Evolutionary conservation across 1,284 basidiomycete genomes (phyloP).

Genomic region (Coniophora puteana): DNA sequence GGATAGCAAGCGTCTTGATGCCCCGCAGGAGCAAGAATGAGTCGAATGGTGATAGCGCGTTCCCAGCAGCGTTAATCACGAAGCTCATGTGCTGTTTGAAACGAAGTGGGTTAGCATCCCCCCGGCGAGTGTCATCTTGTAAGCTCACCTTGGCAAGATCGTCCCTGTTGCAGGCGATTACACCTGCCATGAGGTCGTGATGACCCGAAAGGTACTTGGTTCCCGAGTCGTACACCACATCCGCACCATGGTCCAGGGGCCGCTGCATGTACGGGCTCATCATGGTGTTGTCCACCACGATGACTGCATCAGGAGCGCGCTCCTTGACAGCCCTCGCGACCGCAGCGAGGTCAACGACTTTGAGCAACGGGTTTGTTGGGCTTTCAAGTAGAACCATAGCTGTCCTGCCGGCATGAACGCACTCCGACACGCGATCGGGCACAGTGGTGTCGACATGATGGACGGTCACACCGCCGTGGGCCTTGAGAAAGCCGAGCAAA

Average conservation of each 20-base stretch:
- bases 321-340: conserved; percentile 83
- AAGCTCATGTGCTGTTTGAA: conserved; percentile 78
- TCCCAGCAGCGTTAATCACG: conserved; percentile 96
- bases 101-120: conserved; percentile 6
- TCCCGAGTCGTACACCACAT: conserved; percentile 96
- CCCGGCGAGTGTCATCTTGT: not conserved
- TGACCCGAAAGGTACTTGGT: conserved; percentile 99
- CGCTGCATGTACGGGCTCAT: conserved; percentile 99
- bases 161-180: conserved; percentile 89
- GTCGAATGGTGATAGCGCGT: conserved; percentile 93
- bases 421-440: too few species aligned
- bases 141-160: conserved; percentile 77
- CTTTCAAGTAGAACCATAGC: conserved; percentile 96
- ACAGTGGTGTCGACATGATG: conserved; percentile 95
- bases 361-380: conserved; percentile 96
- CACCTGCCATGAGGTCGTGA: conserved; percentile 98
- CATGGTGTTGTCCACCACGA: conserved; percentile 99
- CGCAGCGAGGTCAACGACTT: conserved; percentile 87
- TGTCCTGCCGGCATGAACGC: too few species aligned
- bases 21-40: conserved; percentile 95
- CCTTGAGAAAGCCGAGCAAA: conserved; percentile 86
- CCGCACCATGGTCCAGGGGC: conserved; percentile 93
- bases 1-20: conserved; percentile 94
- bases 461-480: conserved; percentile 86
- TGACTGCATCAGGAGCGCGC: conserved; percentile 74